Evolutionary conservation across 805 yeast genomes (phyloP), one percentile per base, ranked within the genome.

Genomic region (Hanseniaspora meyeri): DNA sequence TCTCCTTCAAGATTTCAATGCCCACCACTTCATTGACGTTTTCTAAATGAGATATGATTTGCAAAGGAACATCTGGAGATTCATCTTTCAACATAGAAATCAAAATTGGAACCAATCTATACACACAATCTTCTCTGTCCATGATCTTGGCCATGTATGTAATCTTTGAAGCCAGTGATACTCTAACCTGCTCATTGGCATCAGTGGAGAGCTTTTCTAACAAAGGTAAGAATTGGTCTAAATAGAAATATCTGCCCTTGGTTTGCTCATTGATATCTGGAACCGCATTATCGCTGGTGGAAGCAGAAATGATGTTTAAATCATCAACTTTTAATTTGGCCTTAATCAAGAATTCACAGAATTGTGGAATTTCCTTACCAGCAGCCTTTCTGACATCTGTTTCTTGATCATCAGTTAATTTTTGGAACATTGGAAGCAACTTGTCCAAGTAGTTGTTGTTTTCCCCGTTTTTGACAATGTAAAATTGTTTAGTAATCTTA

Each of bases 311-410:
- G 43, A 56, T 14, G 31, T 45, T 31, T 24, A 56, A 10, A 5
- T 50, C 36, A 7, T 40, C 43, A 10, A 16, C 39, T 10, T 43
- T 43, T 20, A 56, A 39, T 36, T 47, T 51, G 17, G 52, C 48
- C 19, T 54, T 54, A 14, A 48, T 48, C 54, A 84, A 72, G 55
- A 83, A 72, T 60, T 72, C 72, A 59, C 85, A 76, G 65, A 83
- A 84, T 2, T 79, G 82, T 12, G 97, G 95, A 55, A 91, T 77
- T 69, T 93, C 96, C 67, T 87, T 87, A 20, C 96, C 87, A 61
- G 90, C 80, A 9, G 96, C 96, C 63, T 90, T 88, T 70, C 97
- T 82, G 48, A 95, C 98, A 73, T 90, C 99, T 51, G 95, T 95
- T 74, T 93, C 98, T 61, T 82, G 81, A 71, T 93, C 99, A 64